Evolutionary conservation across 108 stramenopile species (phyloP), one percentile per base, ranked within the genome.

Genomic region (Parietichytrium sp.): DNA sequence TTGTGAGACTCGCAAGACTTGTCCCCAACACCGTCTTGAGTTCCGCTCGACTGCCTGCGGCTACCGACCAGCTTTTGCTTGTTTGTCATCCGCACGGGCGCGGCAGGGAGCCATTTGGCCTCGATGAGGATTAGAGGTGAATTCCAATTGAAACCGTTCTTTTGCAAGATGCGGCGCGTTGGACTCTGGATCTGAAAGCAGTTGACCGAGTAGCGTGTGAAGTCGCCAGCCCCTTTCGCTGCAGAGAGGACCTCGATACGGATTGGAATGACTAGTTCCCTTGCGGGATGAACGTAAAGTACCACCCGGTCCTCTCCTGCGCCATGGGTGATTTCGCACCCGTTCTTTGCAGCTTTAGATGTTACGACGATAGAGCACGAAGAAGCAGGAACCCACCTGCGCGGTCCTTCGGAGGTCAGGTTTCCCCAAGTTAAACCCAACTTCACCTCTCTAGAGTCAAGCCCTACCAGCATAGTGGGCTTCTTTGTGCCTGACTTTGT

Each of bases 181-280:
- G 61, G 61, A 20, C 42, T 72, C 38, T 7, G 36, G 15, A 42
- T 72, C 2, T 72, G 38, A 25, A 72, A 72, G 61, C 61, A 72
- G 61, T 72, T 33, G 38, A 72, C 61, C 23, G 61, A 33, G 42
- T 72, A 72, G 29, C 61, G 61, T 13, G 38, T 72, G 25, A 72
- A 72, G 61, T 72, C 45, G 61, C 61, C 45, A 42, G 61, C 61
- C 23, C 61, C 61, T 42, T 72, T 72, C 38, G 45, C 61, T 1
- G 61, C 61, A 0, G 61, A 72, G 61, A 72, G 61, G 0, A 72
- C 61, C 61, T 72, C 61, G 61, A 72, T 72, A 42, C 61, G 61
- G 33, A 72, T 72, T 23, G 61, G 61, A 16, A 72, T 42, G 33
- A 72, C 45, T 23, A 72, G 36, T n/a, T n/a, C n/a, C n/a, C n/a